Percentiles rank a stretch among this genome's conserved stretches.
These are phyloP conservation scores for Ochetophila trinervis DNA, from an alignment of 306 rosid genomes.

Conservation along the genomic window DNA sequence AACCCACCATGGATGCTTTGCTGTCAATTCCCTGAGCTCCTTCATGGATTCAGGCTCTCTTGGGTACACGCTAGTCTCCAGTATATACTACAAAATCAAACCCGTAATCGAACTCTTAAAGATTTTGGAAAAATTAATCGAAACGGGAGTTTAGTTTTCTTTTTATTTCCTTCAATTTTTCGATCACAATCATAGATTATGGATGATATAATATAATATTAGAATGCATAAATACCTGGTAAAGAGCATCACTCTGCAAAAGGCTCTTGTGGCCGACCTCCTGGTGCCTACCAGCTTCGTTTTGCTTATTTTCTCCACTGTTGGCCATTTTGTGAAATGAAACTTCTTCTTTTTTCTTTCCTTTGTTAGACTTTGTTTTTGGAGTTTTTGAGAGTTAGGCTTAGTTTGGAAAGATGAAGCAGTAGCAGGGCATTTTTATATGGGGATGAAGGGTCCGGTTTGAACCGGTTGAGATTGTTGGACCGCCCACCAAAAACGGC, in stretches of 20 bases:
- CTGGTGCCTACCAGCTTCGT: slow-evolving; percentile 70
- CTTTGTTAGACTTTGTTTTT: slow-evolving; percentile 7
- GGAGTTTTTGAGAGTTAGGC: slow-evolving; percentile 5
- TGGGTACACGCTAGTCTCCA: slow-evolving; percentile 89
- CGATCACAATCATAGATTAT: no score
- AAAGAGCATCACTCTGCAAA: slow-evolving; percentile 90
- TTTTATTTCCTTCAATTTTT: neutral
- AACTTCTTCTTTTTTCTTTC: neutral
- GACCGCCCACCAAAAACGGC: slow-evolving; percentile 51
- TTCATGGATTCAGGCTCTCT: slow-evolving; percentile 90
- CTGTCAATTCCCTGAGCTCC: slow-evolving; percentile 86
- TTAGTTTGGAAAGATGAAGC: slow-evolving; percentile 1
- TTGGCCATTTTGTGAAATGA: slow-evolving; percentile 50
- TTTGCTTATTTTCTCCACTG: slow-evolving; percentile 50
- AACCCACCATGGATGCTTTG: slow-evolving; percentile 80
- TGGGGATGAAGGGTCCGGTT: slow-evolving; percentile 31
- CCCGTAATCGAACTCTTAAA: slow-evolving; percentile 11
- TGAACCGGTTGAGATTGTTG: slow-evolving; percentile 42
- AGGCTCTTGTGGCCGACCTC: slow-evolving; percentile 99
- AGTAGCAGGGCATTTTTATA: slow-evolving; percentile 19
- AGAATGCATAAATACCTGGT: no score
- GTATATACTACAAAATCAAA: slow-evolving; percentile 52
- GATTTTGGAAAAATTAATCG: neutral
- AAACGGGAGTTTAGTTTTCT: neutral
- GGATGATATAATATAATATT: neutral